Evolutionary conservation across 371 early-diverging fungal species (phyloP), one percentile per base, ranked within the genome.

Genomic region (Mortierella sp.): DNA sequence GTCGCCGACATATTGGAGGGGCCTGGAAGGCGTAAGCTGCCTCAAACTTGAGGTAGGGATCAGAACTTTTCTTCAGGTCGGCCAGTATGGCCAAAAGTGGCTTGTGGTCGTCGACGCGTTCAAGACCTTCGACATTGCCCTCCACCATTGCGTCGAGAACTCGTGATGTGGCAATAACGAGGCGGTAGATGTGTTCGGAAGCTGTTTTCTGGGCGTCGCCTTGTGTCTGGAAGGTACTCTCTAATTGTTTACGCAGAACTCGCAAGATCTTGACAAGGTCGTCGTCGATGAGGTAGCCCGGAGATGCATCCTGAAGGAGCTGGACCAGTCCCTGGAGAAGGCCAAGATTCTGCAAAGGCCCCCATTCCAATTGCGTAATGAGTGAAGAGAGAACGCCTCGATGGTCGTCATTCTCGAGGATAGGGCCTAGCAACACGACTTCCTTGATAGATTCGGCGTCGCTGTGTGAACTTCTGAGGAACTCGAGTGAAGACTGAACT

Each of bases 61-160:
- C 76, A 5, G 24, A 16, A 54, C 21, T 31, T 3, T 38, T 38
- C 16, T 34, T 9, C 28, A 76, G 44, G 28, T 48, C 31, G 24
- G 26, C 9, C 54, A 76, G 24, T 8, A 34, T 24, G 11, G 9
- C 54, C 6, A 9, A 9, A 16, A 76, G 70, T 2, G 76, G 76
- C n/a, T n/a, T 70, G n/a, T 76, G 76, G 3, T 50, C 52, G 19
- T 34, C 21, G 19, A 31, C 68, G 4, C 76, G 68, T 6, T 52
- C 26, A 42, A 76, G 31, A 24, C 38, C 70, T 42, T 70, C 34
- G 68, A 76, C 70, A 21, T 70, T 26, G 44, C 38, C 24, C 50
- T 52, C 52, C 38, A 48, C 76, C 76, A 76, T 76, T n/a, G 45
- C 68, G 54, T 76, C 76, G 5, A 76, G 70, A 10, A 76, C 52